phyloP scores from a whole-genome alignment of 768 basidiomycete genomes.

The Cystoderma amianthinum region DNA sequence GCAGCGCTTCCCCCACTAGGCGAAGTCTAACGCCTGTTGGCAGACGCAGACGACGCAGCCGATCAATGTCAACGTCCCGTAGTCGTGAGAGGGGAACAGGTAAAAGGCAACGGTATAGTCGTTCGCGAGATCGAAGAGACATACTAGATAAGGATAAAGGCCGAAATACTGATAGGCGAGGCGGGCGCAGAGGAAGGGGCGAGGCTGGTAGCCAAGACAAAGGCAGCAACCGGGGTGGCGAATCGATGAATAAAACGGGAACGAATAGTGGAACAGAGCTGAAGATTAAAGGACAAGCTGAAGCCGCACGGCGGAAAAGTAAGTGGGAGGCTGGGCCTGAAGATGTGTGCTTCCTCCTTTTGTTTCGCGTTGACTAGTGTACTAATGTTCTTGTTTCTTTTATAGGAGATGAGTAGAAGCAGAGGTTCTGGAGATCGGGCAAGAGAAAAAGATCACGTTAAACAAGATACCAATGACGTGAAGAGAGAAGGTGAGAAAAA shows the following conservation, averaged over 20 bases:
- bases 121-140: neutral
- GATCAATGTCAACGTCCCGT: slow-evolving; percentile 25
- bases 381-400: slow-evolving; percentile 5
- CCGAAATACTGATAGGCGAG: too few species aligned
- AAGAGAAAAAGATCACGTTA: too few species aligned
- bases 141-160: too few species aligned
- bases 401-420: slow-evolving; percentile 11
- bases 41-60: slow-evolving; percentile 7
- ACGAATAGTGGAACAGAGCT: slow-evolving; percentile 34
- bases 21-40: too few species aligned
- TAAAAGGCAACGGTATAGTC: too few species aligned
- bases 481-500: too few species aligned
- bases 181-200: too few species aligned
- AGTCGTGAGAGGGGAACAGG: slow-evolving; percentile 9
- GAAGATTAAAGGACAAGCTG: slow-evolving; percentile 73
- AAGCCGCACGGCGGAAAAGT: slow-evolving; percentile 43
- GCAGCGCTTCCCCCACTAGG: slow-evolving; percentile 7
- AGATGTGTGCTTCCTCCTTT: slow-evolving; percentile 17
- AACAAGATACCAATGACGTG: too few species aligned
- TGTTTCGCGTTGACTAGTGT: slow-evolving; percentile 4
- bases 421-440: slow-evolving; percentile 8
- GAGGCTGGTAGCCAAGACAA: too few species aligned
- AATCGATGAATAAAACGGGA: slow-evolving; percentile 15
- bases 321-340: slow-evolving; percentile 40
- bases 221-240: slow-evolving; percentile 22